These are phyloP conservation scores for Neophaeococcomyces aloes DNA, from an alignment of 2,329 filamentous ascomycete species.

Conservation along the genomic window DNA sequence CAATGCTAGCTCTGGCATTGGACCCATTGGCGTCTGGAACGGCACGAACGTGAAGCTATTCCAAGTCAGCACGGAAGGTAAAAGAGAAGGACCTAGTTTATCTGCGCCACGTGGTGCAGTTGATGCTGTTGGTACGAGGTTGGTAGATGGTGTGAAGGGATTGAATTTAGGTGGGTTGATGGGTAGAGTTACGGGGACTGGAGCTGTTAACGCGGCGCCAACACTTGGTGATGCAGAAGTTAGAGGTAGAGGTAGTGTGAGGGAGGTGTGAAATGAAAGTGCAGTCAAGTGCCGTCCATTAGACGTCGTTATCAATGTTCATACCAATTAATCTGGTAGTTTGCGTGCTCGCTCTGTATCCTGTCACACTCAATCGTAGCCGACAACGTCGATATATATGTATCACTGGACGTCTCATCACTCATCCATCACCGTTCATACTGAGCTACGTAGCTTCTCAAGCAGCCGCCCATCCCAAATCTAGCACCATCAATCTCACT, in stretches of 20 bases:
- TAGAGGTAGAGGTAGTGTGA: conserved; percentile 1
- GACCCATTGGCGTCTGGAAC: conserved; percentile 89
- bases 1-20: conserved; percentile 45
- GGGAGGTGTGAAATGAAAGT: conserved; percentile 6
- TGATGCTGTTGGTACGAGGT: conserved; percentile 81
- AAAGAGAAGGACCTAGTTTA: conserved; percentile 66
- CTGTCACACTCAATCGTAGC: no score
- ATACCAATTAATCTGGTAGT: conserved; percentile 2
- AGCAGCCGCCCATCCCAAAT: no score
- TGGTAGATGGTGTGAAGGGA: conserved; percentile 75
- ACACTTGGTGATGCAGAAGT: background rate
- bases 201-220: background rate
- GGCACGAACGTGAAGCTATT: conserved; percentile 82
- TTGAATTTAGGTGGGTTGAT: conserved; percentile 55
- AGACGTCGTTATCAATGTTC: background rate
- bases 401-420: no score
- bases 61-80: conserved; percentile 68
- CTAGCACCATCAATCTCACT: no score
- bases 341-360: conserved; percentile 9
- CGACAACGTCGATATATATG: no score
- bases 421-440: no score
- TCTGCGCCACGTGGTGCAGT: conserved; percentile 81
- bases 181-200: conserved; percentile 14
- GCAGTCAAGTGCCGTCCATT: background rate
- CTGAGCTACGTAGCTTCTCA: no score